A percentile compares a stretch with the other conserved stretches of the same genome.
Evolutionary conservation across 2,329 filamentous ascomycete species (phyloP).

Genomic region (Chalaropsis thielavioides): DNA sequence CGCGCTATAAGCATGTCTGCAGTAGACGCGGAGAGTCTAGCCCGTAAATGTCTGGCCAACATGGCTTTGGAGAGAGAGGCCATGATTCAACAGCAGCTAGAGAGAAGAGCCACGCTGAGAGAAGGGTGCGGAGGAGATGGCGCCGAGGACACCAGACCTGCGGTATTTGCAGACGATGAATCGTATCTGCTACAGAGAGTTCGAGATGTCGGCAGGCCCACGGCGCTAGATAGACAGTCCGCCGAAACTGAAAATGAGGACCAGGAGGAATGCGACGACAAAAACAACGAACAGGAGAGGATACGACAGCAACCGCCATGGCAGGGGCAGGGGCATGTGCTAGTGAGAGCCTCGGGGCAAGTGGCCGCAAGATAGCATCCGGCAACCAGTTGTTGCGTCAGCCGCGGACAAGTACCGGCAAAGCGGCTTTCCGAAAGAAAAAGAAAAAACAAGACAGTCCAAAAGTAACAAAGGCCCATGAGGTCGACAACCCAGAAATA

Average conservation of each 20-base stretch:
- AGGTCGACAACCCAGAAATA: background rate
- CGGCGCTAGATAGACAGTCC: background rate
- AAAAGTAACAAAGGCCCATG: background rate
- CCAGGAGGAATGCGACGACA: background rate
- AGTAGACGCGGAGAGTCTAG: background rate
- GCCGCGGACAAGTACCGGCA: background rate
- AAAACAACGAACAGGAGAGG: background rate
- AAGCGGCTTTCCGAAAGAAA: background rate
- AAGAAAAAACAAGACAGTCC: background rate
- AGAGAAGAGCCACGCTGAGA: constrained; percentile 7
- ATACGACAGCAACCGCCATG: background rate
- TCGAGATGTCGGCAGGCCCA: constrained; percentile 9
- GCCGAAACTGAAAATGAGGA: background rate
- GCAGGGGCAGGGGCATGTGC: background rate
- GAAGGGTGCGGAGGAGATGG: background rate
- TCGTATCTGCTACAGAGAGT: constrained; percentile 16
- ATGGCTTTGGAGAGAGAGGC: constrained; percentile 13
- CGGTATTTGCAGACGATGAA: constrained; percentile 2
- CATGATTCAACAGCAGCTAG: constrained; percentile 7
- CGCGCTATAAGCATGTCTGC: constrained; percentile 16
- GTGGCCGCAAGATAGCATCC: background rate
- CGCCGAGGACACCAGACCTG: constrained; percentile 1
- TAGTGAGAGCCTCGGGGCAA: background rate
- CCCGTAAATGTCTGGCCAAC: constrained; percentile 12
- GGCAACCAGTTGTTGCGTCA: background rate